Conservation (phyloP, 331 rosid genomes). For the Arachis monticola region DNA sequence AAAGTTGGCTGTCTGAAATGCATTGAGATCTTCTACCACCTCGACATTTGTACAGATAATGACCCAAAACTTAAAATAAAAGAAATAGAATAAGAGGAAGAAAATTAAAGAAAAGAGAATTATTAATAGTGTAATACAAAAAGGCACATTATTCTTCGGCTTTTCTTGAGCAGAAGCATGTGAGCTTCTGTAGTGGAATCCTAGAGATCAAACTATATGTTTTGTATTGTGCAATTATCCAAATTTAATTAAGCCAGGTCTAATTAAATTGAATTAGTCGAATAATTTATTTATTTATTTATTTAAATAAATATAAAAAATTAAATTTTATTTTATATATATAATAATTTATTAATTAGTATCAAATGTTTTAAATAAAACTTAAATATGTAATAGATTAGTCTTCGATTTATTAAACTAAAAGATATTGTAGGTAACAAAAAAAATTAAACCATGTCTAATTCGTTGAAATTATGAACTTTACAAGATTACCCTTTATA, state of each 20-base stretch:
- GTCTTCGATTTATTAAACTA: too few species aligned
- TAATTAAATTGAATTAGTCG: too few species aligned
- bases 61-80: conserved; percentile 34
- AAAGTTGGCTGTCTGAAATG: conserved; percentile 49
- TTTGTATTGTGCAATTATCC: conserved; percentile 43
- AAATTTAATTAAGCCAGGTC: conserved; percentile 33
- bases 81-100: conserved; percentile 6
- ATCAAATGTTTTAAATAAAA: too few species aligned
- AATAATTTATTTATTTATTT: too few species aligned
- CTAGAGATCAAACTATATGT: conserved; percentile 58
- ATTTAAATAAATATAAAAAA: too few species aligned
- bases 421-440: too few species aligned
- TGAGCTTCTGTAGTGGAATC: conserved; percentile 71
- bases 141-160: conserved; percentile 78
- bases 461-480: conserved; percentile 25
- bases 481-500: conserved; percentile 40
- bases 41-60: conserved; percentile 51
- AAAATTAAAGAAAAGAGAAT: conserved; percentile 42
- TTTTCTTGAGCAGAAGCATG: conserved; percentile 74
- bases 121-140: conserved; percentile 33
- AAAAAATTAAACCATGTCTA: conserved; percentile 33
- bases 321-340: too few species aligned
- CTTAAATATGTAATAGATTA: too few species aligned
- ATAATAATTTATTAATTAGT: too few species aligned
- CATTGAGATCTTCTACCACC: conserved; percentile 43